phyloP scores from a whole-genome alignment of 129 eudicot species.

The Mikania micrantha region DNA sequence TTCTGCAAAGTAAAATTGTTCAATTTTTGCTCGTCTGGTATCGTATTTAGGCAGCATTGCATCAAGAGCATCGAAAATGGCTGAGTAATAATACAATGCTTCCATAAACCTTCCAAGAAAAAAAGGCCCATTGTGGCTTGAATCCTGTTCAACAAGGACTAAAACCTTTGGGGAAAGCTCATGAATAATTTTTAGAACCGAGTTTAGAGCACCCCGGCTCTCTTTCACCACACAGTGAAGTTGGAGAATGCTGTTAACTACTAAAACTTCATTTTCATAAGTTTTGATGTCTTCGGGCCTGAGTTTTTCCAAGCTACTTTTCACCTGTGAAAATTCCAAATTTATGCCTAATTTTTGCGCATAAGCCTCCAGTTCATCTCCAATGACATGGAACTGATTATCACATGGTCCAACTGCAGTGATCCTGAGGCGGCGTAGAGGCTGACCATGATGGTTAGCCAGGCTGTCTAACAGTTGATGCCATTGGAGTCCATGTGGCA shows the following conservation, averaged over 20 bases:
- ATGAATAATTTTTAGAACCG: constrained; percentile 39
- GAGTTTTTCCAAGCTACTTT: constrained; percentile 38
- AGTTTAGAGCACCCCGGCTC: constrained; percentile 48
- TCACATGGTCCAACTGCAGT: constrained; percentile 39
- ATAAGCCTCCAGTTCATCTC: constrained; percentile 34
- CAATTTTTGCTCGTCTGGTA: constrained; percentile 48
- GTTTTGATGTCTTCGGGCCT: constrained; percentile 34
- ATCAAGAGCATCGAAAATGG: constrained; percentile 50
- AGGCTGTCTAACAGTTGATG: constrained; percentile 33
- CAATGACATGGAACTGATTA: constrained; percentile 25
- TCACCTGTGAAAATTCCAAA: constrained; percentile 37
- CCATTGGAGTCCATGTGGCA: constrained; percentile 50
- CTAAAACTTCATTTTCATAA: constrained; percentile 30
- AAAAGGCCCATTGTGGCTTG: constrained; percentile 56
- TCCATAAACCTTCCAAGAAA: constrained; percentile 56
- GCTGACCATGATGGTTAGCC: constrained; percentile 28
- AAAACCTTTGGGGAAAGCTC: constrained; percentile 38
- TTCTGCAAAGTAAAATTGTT: constrained; percentile 47
- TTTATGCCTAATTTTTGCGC: constrained; percentile 30
- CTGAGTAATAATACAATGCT: constrained; percentile 49
- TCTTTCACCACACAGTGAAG: constrained; percentile 52
- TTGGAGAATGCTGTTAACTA: constrained; percentile 44
- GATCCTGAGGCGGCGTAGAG: constrained; percentile 31
- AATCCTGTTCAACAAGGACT: constrained; percentile 47
- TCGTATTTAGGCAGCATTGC: constrained; percentile 48